Conservation (phyloP, 106 monocot genomes). For the Dendrobium officinale region DNA sequence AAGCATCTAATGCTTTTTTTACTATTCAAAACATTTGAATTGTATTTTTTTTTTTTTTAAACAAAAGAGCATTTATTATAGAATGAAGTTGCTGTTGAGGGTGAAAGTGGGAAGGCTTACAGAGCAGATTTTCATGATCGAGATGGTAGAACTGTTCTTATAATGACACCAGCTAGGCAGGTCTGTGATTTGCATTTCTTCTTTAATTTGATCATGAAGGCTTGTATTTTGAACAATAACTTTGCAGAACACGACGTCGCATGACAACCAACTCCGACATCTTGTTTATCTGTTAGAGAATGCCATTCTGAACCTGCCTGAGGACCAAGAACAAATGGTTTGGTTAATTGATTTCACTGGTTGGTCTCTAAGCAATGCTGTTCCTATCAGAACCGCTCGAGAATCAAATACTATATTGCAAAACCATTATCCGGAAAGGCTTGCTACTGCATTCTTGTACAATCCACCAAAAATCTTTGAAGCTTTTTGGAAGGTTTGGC, state of each 20-base stretch:
- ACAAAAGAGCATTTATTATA: not conserved
- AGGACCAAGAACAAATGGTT: conserved; percentile 17
- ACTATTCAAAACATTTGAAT: no score
- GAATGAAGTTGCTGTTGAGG: conserved; percentile 31
- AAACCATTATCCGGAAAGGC: conserved; percentile 24
- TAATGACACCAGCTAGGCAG: conserved; percentile 33
- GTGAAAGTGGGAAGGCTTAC: conserved; percentile 40
- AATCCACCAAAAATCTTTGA: conserved; percentile 25
- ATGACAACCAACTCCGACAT: conserved; percentile 12
- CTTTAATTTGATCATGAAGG: not conserved
- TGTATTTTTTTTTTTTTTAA: not conserved
- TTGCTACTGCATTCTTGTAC: conserved; percentile 15
- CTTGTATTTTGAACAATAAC: not conserved
- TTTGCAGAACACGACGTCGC: conserved; percentile 12
- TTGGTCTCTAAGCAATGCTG: conserved; percentile 7
- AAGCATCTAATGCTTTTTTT: not conserved
- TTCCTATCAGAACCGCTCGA: conserved; percentile 7
- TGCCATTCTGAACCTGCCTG: conserved; percentile 7
- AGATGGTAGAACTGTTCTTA: conserved; percentile 30
- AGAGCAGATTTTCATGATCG: conserved; percentile 30
- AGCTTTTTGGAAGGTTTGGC: conserved; percentile 23
- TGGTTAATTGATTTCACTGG: conserved; percentile 21
- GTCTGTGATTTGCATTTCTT: conserved; percentile 11
- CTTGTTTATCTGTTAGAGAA: conserved; percentile 23
- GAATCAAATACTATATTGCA: conserved; percentile 20